phyloP scores from a whole-genome alignment of 2,329 filamentous ascomycete genomes.

The Trichophyton simii region DNA sequence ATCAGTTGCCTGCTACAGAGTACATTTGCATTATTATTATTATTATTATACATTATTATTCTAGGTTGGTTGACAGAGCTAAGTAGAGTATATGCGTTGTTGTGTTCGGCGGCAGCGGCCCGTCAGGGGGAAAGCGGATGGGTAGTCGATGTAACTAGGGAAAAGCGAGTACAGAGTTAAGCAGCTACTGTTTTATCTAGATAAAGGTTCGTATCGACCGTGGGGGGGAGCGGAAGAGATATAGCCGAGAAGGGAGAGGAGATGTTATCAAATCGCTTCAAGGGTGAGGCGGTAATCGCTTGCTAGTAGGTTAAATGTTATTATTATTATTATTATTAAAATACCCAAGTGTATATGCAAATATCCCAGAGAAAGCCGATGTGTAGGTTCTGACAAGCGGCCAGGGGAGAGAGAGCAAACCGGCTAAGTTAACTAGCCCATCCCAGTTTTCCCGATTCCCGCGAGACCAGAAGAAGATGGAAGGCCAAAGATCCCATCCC shows the following conservation, averaged over 20 bases:
- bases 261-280: neutral
- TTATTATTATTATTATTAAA: no score
- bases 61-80: neutral
- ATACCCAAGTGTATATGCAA: neutral
- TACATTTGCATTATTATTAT: neutral
- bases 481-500: neutral
- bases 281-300: neutral
- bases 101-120: neutral
- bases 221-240: neutral
- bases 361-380: neutral
- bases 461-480: neutral
- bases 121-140: slow-evolving; percentile 3
- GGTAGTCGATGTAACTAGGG: neutral
- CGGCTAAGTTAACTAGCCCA: no score
- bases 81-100: neutral
- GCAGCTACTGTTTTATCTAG: neutral
- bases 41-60: no score
- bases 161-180: no score
- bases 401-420: no score
- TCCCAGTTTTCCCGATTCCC: neutral
- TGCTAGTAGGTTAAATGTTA: neutral
- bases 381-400: no score
- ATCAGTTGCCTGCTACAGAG: neutral
- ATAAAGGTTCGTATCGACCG: neutral
- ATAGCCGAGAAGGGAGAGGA: neutral